Evolutionary conservation across 129 eudicot genomes (phyloP), one percentile per base, ranked within the genome.

Genomic region (Artemisia annua): DNA sequence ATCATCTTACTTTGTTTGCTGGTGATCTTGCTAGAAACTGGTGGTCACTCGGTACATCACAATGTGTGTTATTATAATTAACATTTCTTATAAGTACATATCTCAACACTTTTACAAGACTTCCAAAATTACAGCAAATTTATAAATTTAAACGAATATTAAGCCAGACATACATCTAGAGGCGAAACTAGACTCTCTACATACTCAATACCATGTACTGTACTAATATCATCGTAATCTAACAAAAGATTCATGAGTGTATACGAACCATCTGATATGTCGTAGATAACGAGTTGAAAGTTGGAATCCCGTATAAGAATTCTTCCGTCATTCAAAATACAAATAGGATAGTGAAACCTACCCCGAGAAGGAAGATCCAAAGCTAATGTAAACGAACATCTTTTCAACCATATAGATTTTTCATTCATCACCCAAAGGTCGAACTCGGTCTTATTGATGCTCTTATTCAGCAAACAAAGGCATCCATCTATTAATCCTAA

Each of bases 371-470:
- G 1, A 39, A 0, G 65, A 3, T 57, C 52, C 10, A 57, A 20
- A 44, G 53, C 15, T 18, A 43, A 71, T n/a, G 48, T 48, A 44
- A 71, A 39, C 15, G 66, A 71, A 58, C 32, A 58, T 19, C 15
- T 19, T 43, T 56, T 71, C 20, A 43, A 71, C 75, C 75, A 71
- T 18, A 24, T n/a, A 24, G 58, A 8, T 7, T 71, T 26, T 43
- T 55, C 55, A 22, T 12, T 71, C 66, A 55, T 57, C 49, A 67
- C 75, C 75, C 75, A 71, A 19, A 58, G 48, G 32, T 71, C n/a
- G 55, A 71, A 71, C 43, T 39, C 9, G 19, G 7, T 20, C 20
- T 13, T 9, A 39, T 19, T 15, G 43, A 35, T 1, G 19, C 48
- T 18, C 5, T n/a, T 2, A 3, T 58, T 12, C 13, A 71, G 56